These are phyloP conservation scores for Vitis vinifera DNA, from an alignment of 164 flowering plant genomes.

Conservation along the genomic window DNA sequence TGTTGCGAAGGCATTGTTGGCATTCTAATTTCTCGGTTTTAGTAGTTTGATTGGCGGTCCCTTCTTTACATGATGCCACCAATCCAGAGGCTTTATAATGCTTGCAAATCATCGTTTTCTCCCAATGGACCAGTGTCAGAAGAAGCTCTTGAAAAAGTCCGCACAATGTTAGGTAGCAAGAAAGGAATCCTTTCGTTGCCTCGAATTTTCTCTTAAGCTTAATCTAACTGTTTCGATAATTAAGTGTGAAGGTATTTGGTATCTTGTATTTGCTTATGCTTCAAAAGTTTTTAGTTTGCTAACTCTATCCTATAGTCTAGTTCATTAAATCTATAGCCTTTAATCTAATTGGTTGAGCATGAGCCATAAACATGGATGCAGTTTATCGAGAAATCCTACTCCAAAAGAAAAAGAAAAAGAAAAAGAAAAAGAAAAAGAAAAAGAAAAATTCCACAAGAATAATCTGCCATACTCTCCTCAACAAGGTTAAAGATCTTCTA, in stretches of 20 bases:
- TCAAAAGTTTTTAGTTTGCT: not conserved
- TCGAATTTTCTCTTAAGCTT: not conserved
- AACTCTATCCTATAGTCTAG: not conserved
- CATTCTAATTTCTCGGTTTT: slow-evolving; percentile 16
- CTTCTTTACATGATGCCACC: slow-evolving; percentile 49
- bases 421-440: too few species aligned
- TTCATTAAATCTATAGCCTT: not conserved
- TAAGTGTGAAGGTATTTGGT: not conserved
- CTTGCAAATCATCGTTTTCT: slow-evolving; percentile 54
- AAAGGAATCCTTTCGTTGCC: not conserved
- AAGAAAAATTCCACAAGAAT: too few species aligned
- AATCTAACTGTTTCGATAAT: not conserved
- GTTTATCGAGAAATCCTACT: not conserved
- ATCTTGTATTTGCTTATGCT: not conserved
- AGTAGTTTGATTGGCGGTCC: slow-evolving; percentile 18
- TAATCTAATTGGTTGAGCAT: too few species aligned
- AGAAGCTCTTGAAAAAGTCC: slow-evolving; percentile 58
- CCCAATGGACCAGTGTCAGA: slow-evolving; percentile 56
- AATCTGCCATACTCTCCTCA: too few species aligned
- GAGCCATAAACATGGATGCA: not conserved
- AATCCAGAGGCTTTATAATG: slow-evolving; percentile 55
- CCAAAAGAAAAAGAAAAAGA: too few species aligned
- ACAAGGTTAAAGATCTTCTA: too few species aligned
- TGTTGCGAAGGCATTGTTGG: slow-evolving; percentile 22
- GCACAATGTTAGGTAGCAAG: slow-evolving; percentile 43